Evolutionary conservation across 306 rosid species (phyloP).

Genomic region (Ceratonia siliqua): DNA sequence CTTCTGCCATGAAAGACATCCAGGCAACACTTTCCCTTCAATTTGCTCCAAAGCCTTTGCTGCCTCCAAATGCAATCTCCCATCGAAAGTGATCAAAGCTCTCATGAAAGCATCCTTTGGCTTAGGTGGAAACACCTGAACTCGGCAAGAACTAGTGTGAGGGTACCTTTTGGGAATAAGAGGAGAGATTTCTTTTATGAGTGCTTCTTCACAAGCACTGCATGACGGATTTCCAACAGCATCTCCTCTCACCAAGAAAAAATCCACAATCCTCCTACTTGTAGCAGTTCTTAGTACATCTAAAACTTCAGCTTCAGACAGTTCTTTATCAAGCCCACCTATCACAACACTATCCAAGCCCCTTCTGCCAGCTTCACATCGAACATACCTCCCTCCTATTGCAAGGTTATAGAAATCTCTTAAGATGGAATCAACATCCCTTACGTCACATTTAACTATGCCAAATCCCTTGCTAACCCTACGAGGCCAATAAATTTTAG

Average conservation of each 20-base stretch:
- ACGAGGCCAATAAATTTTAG: conserved; percentile 85
- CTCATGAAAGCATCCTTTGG: conserved; percentile 61
- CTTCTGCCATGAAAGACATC: conserved; percentile 88
- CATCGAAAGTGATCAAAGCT: conserved; percentile 80
- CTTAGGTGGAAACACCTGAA: conserved; percentile 72
- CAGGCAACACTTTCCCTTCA: conserved; percentile 79
- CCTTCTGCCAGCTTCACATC: conserved; percentile 54
- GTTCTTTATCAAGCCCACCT: conserved; percentile 57
- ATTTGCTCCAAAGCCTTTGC: conserved; percentile 86
- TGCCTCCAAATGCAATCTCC: conserved; percentile 93
- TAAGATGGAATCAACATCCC: conserved; percentile 51
- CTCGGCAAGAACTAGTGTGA: conserved; percentile 52
- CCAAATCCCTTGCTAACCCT: conserved; percentile 71
- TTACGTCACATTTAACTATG: conserved; percentile 56
- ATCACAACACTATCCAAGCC: conserved; percentile 46
- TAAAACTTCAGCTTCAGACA: conserved; percentile 66
- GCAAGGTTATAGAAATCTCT: conserved; percentile 61
- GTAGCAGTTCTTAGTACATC: conserved; percentile 64
- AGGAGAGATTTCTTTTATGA: conserved; percentile 66
- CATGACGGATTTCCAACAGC: conserved; percentile 62
- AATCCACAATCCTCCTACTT: conserved; percentile 64
- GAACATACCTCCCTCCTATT: conserved; percentile 64
- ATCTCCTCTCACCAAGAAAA: conserved; percentile 71
- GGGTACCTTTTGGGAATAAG: conserved; percentile 67
- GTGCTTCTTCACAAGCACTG: conserved; percentile 71